These are phyloP conservation scores for Leccinum cinnamomeum DNA, from an alignment of 1,284 basidiomycete species.

Conservation along the genomic window DNA sequence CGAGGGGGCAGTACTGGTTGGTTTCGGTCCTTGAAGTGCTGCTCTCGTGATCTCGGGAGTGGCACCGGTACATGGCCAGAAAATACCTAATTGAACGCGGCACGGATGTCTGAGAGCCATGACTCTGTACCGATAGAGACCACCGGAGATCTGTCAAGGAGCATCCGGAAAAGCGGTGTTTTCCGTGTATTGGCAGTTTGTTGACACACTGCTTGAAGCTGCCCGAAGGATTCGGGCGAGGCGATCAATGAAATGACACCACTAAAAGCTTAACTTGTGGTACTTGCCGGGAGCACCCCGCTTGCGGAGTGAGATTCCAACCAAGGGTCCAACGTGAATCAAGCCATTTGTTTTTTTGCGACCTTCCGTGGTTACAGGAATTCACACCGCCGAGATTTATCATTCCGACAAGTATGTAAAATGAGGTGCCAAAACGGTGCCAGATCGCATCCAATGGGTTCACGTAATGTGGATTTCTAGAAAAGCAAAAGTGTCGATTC, in stretches of 20 bases:
- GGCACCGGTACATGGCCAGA: constrained; percentile 39
- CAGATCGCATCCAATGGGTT: constrained; percentile 19
- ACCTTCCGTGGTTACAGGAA: constrained; percentile 3
- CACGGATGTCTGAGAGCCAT: constrained; percentile 28
- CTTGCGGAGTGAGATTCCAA: constrained; percentile 9
- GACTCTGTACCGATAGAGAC: constrained; percentile 12
- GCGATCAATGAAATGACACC: constrained; percentile 26
- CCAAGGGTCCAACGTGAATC: constrained; percentile 3
- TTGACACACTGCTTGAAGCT: constrained; percentile 10
- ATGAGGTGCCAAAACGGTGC: constrained; percentile 18
- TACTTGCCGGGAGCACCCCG: constrained; percentile 25
- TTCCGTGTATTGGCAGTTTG: constrained; percentile 5
- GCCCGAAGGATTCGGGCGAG: constrained; percentile 16
- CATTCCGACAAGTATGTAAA: constrained; percentile 25
- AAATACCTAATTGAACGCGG: constrained; percentile 46
- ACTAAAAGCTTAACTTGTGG: constrained; percentile 28
- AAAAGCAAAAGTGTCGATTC: constrained; percentile 19
- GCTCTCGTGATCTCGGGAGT: constrained; percentile 48
- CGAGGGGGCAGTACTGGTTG: constrained; percentile 2
- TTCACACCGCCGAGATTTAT: constrained; percentile 9
- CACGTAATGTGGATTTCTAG: constrained; percentile 31
- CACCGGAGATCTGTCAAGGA: constrained; percentile 23
- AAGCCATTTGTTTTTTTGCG: constrained; percentile 5
- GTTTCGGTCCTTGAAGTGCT: constrained; percentile 16
- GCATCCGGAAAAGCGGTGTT: constrained; percentile 15